Evolutionary conservation across 371 early-diverging fungal species (phyloP).

Genomic region (Zychaea mexicana): DNA sequence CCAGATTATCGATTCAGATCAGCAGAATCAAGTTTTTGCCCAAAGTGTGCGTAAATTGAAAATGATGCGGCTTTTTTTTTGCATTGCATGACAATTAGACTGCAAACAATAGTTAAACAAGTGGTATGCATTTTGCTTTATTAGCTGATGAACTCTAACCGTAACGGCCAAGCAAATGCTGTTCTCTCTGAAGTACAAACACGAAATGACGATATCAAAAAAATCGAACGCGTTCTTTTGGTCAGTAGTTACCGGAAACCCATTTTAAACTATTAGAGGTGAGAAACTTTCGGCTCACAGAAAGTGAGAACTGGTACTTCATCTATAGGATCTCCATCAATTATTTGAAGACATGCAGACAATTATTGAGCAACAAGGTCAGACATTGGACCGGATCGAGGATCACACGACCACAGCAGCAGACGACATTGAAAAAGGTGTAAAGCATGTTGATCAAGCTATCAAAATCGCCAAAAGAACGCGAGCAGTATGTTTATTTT

Average conservation of each 20-base stretch:
- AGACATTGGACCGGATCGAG: constrained; percentile 68
- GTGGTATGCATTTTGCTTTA: not conserved
- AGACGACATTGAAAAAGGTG: constrained; percentile 64
- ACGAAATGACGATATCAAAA: constrained; percentile 83
- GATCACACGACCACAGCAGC: constrained; percentile 59
- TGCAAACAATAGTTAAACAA: not conserved
- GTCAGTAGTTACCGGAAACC: constrained; percentile 29
- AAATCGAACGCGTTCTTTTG: constrained; percentile 83
- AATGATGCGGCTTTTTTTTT: no score
- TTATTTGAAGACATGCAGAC: constrained; percentile 73
- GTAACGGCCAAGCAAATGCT: constrained; percentile 69
- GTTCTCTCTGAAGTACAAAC: constrained; percentile 82
- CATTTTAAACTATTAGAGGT: not conserved
- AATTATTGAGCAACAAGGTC: constrained; percentile 74
- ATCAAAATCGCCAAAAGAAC: constrained; percentile 64
- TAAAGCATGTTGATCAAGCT: constrained; percentile 63
- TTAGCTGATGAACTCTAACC: constrained; percentile 66
- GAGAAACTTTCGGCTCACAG: no score
- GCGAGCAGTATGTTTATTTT: constrained; percentile 48
- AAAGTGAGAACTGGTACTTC: no score
- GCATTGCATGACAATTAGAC: no score
- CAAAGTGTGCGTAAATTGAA: constrained; percentile 57
- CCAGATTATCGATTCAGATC: constrained; percentile 65
- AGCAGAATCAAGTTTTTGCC: constrained; percentile 73
- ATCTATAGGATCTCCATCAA: constrained; percentile 21